Conservation (phyloP, 1,139 yeast species). For the Chernovozyma aurita region DNA sequence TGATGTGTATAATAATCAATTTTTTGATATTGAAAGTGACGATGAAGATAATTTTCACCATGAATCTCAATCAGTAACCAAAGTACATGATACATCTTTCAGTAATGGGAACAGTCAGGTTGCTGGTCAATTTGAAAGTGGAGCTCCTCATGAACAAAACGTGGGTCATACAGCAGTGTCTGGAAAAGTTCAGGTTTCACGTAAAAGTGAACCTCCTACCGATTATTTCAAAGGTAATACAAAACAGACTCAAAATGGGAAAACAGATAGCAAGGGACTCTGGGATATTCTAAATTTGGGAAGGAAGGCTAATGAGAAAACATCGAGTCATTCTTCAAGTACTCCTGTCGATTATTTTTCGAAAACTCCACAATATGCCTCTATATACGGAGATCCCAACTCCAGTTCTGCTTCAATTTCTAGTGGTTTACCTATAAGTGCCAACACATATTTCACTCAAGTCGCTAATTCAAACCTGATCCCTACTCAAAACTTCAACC, state of each 20-base stretch:
- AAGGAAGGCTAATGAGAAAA: not conserved
- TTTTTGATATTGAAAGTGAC: slow-evolving; percentile 33
- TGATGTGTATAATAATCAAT: slow-evolving; percentile 11
- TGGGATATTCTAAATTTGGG: slow-evolving; percentile 1
- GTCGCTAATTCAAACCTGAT: not conserved
- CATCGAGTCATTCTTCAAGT: too few relatives aligned
- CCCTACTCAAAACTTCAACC: not conserved
- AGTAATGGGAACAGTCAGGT: too few relatives aligned
- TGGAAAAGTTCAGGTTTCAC: not conserved
- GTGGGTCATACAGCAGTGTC: not conserved
- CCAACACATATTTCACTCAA: not conserved
- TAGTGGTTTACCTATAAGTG: not conserved
- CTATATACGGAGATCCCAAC: not conserved
- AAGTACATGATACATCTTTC: not conserved
- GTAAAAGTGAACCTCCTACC: not conserved
- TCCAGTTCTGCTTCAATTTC: not conserved
- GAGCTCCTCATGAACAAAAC: not conserved
- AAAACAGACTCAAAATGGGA: not conserved
- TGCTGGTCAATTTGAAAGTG: too few relatives aligned
- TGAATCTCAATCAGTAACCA: not conserved
- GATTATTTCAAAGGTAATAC: not conserved
- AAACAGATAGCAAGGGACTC: slow-evolving; percentile 7
- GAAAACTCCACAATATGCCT: not conserved
- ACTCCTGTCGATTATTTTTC: not conserved
- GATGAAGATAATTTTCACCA: slow-evolving; percentile 18